These are phyloP conservation scores for Conidiobolus incongruus DNA, from an alignment of 371 early-diverging fungal genomes.

Conservation along the genomic window DNA sequence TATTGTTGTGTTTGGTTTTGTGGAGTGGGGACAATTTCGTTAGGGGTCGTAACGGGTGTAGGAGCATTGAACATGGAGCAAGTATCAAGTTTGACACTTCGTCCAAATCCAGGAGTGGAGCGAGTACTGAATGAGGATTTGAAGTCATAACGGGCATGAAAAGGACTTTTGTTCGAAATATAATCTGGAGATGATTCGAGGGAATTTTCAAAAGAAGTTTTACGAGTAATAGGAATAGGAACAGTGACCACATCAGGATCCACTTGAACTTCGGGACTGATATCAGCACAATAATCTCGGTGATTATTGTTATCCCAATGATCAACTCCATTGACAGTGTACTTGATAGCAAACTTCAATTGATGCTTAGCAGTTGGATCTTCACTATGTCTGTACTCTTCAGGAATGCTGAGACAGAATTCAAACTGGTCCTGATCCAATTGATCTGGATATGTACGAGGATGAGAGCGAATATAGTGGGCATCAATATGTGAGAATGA, in stretches of 20 bases:
- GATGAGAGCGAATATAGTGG: too few relatives aligned
- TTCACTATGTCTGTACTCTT: neutral
- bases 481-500: conserved; percentile 4
- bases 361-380: neutral
- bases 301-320: conserved; percentile 6
- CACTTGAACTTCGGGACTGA: neutral
- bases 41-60: neutral
- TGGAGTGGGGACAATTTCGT: neutral
- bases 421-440: neutral
- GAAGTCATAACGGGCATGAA: too few relatives aligned
- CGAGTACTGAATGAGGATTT: neutral
- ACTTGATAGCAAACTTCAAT: conserved; percentile 2
- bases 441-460: too few relatives aligned
- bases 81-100: neutral
- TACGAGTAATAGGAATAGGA: neutral
- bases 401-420: neutral
- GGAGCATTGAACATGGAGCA: too few relatives aligned
- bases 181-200: too few relatives aligned
- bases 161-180: too few relatives aligned
- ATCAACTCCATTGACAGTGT: conserved; percentile 1
- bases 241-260: neutral
- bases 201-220: too few relatives aligned
- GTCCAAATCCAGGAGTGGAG: neutral
- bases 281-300: neutral
- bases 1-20: too few relatives aligned